Evolutionary conservation across 2,329 filamentous ascomycete genomes (phyloP).

Genomic region (Exophiala calicioides): DNA sequence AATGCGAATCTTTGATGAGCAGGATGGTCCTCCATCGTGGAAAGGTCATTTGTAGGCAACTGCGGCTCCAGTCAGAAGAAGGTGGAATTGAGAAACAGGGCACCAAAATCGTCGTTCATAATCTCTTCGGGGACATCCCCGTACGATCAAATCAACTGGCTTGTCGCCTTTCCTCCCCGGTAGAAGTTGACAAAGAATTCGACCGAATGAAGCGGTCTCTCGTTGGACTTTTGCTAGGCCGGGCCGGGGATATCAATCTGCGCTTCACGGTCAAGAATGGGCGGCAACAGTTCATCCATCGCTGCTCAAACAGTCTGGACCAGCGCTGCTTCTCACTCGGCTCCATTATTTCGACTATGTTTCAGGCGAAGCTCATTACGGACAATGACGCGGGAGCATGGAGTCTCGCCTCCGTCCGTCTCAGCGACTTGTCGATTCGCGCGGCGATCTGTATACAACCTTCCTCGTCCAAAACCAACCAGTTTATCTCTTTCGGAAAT

Average conservation of each 20-base stretch:
- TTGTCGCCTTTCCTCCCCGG: conserved; percentile 51
- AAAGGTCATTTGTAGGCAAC: conserved; percentile 65
- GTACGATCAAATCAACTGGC: conserved; percentile 82
- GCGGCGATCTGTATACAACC: conserved; percentile 71
- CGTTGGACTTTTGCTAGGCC: conserved; percentile 69
- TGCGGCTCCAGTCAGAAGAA: conserved; percentile 53
- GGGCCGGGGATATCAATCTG: conserved; percentile 45
- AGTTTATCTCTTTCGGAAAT: conserved; percentile 81
- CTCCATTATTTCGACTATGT: conserved; percentile 11
- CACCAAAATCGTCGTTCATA: conserved; percentile 72
- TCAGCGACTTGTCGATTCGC: conserved; percentile 61
- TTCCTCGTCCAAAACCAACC: conserved; percentile 68
- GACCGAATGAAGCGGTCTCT: conserved; percentile 61
- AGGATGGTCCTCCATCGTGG: conserved; percentile 46
- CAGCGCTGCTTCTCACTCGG: conserved; percentile 1
- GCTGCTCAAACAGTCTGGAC: not conserved
- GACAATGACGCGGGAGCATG: conserved; percentile 57
- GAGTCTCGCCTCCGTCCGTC: conserved; percentile 70
- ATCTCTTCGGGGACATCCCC: conserved; percentile 87
- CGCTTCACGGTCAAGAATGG: conserved; percentile 8
- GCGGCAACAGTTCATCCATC: conserved; percentile 6
- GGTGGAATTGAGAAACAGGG: conserved; percentile 64
- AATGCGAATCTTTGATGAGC: conserved; percentile 27
- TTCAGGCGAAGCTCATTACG: conserved; percentile 19
- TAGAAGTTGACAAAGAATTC: conserved; percentile 65